phyloP scores from a whole-genome alignment of 2,329 filamentous ascomycete species.

The Aspergillus spinulosporus region DNA sequence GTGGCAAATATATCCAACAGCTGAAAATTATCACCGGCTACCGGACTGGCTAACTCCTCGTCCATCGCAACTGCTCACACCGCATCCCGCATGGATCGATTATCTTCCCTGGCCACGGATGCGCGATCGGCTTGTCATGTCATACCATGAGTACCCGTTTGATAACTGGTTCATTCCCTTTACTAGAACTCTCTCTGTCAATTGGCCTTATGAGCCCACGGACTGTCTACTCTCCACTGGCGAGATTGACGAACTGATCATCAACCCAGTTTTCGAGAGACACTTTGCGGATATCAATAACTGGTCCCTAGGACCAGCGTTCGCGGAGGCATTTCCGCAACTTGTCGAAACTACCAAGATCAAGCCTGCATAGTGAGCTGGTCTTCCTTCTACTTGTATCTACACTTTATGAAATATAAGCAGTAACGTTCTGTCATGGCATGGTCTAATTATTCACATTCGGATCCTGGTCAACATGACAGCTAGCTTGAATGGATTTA shows the following conservation, averaged over 20 bases:
- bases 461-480: not conserved
- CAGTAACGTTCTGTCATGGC: too few species aligned
- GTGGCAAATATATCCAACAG: conserved; percentile 78
- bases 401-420: not conserved
- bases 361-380: conserved; percentile 20
- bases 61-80: conserved; percentile 62
- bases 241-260: conserved; percentile 64
- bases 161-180: conserved; percentile 83
- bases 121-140: conserved; percentile 64
- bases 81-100: conserved; percentile 81
- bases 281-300: conserved; percentile 75
- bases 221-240: conserved; percentile 63
- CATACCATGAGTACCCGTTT: conserved; percentile 63
- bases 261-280: conserved; percentile 83
- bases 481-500: not conserved
- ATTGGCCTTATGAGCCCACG: conserved; percentile 78
- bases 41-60: conserved; percentile 71
- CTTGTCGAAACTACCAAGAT: conserved; percentile 48
- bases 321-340: conserved; percentile 64
- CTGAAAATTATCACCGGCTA: conserved; percentile 75
- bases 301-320: conserved; percentile 74
- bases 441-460: not conserved
- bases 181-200: conserved; percentile 73
- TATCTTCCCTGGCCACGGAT: conserved; percentile 76
- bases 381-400: not conserved